These are phyloP conservation scores for Cenococcum geophilum DNA, from an alignment of 495 filamentous ascomycete species.

Conservation along the genomic window DNA sequence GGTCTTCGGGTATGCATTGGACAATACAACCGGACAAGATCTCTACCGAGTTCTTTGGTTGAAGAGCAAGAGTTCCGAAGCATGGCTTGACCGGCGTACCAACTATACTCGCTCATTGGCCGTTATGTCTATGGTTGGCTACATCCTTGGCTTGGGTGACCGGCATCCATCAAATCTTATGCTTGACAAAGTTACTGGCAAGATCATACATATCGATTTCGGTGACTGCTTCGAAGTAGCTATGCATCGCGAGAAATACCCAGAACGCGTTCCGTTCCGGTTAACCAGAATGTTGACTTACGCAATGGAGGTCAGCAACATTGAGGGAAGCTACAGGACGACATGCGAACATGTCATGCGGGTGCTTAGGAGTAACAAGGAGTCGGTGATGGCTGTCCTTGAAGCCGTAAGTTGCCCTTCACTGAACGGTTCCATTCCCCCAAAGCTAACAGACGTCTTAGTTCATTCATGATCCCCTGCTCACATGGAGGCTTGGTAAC, in stretches of 20 bases:
- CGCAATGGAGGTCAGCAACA: conserved; percentile 99
- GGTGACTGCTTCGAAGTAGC: conserved; percentile 99
- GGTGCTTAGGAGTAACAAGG: conserved; percentile 91
- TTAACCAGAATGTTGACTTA: conserved; percentile 98
- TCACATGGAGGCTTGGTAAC: conserved; percentile 91
- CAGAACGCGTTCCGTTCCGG: conserved; percentile 94
- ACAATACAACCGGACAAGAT: conserved; percentile 98
- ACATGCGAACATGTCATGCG: conserved; percentile 99
- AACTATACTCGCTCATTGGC: conserved; percentile 96
- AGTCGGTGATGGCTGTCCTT: conserved; percentile 94
- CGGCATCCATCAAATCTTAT: conserved; percentile 96
- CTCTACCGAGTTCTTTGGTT: conserved; percentile 96
- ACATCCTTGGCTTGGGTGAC: conserved; percentile 94
- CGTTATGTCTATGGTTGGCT: conserved; percentile 99
- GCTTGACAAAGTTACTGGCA: conserved; percentile 90
- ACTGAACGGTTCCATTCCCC: conserved; percentile 4
- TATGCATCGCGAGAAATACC: conserved; percentile 99
- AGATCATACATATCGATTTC: conserved; percentile 97
- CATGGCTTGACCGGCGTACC: conserved; percentile 92
- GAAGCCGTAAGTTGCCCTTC: conserved; percentile 72
- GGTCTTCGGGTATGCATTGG: conserved; percentile 95
- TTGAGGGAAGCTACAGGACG: conserved; percentile 94
- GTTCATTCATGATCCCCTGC: conserved; percentile 97
- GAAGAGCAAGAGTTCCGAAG: conserved; percentile 95
- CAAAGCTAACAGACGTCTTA: conserved; percentile 28